Percentiles rank a stretch among this genome's conserved stretches.
Evolutionary conservation across 257 asterid genomes (phyloP).

Genomic region (Solanum chilense): DNA sequence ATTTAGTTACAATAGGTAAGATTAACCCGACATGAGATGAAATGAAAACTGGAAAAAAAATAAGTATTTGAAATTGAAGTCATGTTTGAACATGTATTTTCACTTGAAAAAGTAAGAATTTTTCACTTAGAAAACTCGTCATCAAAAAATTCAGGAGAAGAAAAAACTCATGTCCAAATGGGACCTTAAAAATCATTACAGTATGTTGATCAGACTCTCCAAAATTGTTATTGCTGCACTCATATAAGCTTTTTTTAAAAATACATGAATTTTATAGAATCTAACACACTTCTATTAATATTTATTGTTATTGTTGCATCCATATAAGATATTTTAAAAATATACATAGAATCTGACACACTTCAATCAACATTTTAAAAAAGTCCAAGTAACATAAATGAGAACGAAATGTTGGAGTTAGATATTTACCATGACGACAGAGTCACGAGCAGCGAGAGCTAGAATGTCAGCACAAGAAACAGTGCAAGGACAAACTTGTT

Average conservation of each 20-base stretch:
- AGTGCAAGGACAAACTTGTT: neutral
- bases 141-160: neutral
- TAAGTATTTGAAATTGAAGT: neutral
- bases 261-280: neutral
- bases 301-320: neutral
- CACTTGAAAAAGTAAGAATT: neutral
- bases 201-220: fast-evolving
- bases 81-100: neutral
- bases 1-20: neutral
- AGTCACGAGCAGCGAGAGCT: conserved; percentile 69
- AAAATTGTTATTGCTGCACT: neutral
- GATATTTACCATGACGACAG: conserved; percentile 36
- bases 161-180: neutral
- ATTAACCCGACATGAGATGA: neutral
- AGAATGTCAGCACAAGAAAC: conserved; percentile 22
- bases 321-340: neutral
- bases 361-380: neutral
- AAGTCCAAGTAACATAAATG: neutral
- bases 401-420: neutral
- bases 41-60: neutral
- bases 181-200: neutral
- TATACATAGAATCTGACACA: fast-evolving
- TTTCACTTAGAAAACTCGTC: neutral
- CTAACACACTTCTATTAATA: fast-evolving
- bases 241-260: neutral